Base-by-base conservation (phyloP, 805 yeast species). In the Wickerhamomyces canadensis region DNA sequence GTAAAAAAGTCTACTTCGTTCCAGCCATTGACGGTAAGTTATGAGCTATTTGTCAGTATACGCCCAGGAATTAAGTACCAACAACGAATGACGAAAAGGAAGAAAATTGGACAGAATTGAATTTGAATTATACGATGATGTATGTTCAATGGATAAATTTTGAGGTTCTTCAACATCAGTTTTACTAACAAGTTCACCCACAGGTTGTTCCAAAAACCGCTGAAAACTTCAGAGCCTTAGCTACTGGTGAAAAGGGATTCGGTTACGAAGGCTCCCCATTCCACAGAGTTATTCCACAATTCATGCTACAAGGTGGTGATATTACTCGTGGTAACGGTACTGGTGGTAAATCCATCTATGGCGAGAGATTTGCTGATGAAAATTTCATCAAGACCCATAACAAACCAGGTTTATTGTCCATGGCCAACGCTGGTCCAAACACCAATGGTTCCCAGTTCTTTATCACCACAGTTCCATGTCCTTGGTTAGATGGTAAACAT, bases 231-330 rank as follows among this genome's bases (percentile, higher is more conserved):
- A 75, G 84, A 70, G 87, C 88, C 40, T 64, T 82, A 53, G 76
- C 83, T 61, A 82, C 96, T 46, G 96, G 96, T 54, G 96, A 86
- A 72, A 38, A 48, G 26, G 55, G 69, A 1, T 84, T 70, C 57
- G 96, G 96, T 43, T 88, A 80, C 77, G 80, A 80, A 61, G 76
- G 73, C 56, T 84, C 94, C 34, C 71, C 80, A 49, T 87, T 88
- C 87, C 96, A 87, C 80, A 81, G 95, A 72, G 86, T 87, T 50
- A 86, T 87, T 55, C 95, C 96, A 49, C 80, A 84, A 65, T 89
- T 89, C 74, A 89, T 89, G 98, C 73, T 91, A 62, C 98, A 89
- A 75, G 97, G 89, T 62, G 91, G 91, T 72, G 93, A 84, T 67
- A 80, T 84, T 68, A 83, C 87, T 60, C 66, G 71, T 67, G 82